Conservation (phyloP, 148 eudicot genomes). For the Amaranthus palmeri region DNA sequence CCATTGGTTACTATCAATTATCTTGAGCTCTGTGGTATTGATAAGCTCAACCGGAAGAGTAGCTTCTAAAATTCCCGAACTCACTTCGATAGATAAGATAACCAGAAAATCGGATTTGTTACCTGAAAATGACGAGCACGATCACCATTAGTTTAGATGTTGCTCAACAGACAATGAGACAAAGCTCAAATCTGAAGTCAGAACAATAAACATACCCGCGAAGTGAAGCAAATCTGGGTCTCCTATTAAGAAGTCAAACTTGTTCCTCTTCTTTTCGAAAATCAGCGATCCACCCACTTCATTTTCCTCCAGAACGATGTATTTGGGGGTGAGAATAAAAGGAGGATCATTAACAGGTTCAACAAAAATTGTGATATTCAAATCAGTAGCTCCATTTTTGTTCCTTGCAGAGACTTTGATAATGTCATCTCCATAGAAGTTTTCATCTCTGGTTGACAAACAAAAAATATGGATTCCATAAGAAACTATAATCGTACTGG, state of each 20-base stretch:
- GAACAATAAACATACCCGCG: constrained; percentile 47
- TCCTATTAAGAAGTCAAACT: constrained; percentile 48
- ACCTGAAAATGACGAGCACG: constrained; percentile 36
- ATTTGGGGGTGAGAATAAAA: constrained; percentile 50
- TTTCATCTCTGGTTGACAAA: constrained; percentile 49
- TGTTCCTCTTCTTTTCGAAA: constrained; percentile 40
- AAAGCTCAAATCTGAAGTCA: background rate
- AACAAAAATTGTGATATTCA: constrained; percentile 58
- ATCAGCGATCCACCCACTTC: constrained; percentile 41
- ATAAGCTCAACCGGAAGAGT: constrained; percentile 65
- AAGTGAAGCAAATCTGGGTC: constrained; percentile 76
- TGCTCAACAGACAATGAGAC: background rate
- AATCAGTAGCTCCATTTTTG: constrained; percentile 49
- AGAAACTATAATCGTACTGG: background rate
- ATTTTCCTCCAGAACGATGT: constrained; percentile 48
- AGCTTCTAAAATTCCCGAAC: constrained; percentile 60
- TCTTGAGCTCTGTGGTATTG: constrained; percentile 71
- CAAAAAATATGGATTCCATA: constrained; percentile 8
- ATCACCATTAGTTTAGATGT: background rate
- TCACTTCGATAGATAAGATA: constrained; percentile 75
- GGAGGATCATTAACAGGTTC: constrained; percentile 93
- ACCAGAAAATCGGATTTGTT: constrained; percentile 59
- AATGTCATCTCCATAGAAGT: constrained; percentile 64
- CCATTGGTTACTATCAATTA: constrained; percentile 65
- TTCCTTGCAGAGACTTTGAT: constrained; percentile 57